Base-by-base conservation (phyloP, 2,329 filamentous ascomycete genomes). In the Emmonsia crescens region DNA sequence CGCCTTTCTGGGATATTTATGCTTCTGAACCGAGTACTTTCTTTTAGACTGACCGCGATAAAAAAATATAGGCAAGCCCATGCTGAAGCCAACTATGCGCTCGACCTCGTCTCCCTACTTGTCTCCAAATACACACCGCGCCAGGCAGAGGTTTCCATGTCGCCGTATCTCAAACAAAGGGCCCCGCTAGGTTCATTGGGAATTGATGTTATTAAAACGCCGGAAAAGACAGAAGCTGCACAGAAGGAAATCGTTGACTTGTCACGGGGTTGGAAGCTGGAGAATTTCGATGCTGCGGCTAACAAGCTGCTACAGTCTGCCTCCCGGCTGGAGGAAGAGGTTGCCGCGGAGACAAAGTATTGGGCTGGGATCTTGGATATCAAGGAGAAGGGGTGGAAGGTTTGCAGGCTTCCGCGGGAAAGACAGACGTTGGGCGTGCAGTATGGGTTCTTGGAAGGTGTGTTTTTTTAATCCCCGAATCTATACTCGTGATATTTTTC, bases 331-430 rank as follows among this genome's bases (percentile, higher is more conserved):
- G 84, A 90, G 67, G 83, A 82, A 12, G 92, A 96, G 72, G 88
- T 95, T 40, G 81, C 83, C 10, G 84, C 85, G 36, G 94, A 99
- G 77, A 87, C 86, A 1, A 87, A 83, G 68, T 99, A 96, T 74
- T 99, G 94, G 94, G 83, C 88, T 61, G 88, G 96, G 68, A 83
- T 97, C 2, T 78, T 96, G 55, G 84, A 85, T 10, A 85, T 97
- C 52, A 91, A 88, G 66, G 84, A 91, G 66, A 87, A 86, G 60
- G 91, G 92, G 4, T 99, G 94, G 93, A 87, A 89, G 24, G 79
- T 97, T 21, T 93, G 88, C 67, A 83, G 88, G 57, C 78, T 94
- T 48, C 90, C 91, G 0, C 80, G 85, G 6, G 86, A 93, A 67
- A 80, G 81, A 57, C 85, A 89, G 67, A 86, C 85, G 0, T 80